These are phyloP conservation scores for Isabelozyma pseudorhagii DNA, from an alignment of 805 yeast species.

Conservation along the genomic window DNA sequence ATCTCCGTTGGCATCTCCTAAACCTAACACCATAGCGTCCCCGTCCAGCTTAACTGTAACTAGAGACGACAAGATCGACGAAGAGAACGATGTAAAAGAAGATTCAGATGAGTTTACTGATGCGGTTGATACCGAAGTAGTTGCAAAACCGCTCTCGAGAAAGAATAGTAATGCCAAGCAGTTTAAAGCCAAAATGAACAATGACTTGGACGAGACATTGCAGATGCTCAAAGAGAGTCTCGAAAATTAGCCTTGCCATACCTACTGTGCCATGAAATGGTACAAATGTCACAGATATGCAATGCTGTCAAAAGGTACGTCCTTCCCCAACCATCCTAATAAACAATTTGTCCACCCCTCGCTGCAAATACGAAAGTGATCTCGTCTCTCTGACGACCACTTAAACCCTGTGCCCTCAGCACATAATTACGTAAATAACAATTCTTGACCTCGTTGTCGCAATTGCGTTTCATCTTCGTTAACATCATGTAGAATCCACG, in stretches of 20 bases:
- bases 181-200: constrained; percentile 30
- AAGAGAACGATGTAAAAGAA: neutral
- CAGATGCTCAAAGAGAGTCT: constrained; percentile 39
- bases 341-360: too few species aligned
- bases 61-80: neutral
- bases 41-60: neutral
- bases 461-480: too few species aligned
- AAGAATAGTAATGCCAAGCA: constrained; percentile 32
- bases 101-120: constrained; percentile 17
- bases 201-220: constrained; percentile 33
- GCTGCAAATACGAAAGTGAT: too few species aligned
- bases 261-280: too few species aligned
- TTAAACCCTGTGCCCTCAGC: too few species aligned
- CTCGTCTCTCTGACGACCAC: too few species aligned
- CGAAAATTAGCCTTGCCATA: constrained; percentile 4
- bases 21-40: neutral
- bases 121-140: constrained; percentile 4
- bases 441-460: too few species aligned
- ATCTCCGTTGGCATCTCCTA: neutral
- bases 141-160: constrained; percentile 10
- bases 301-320: too few species aligned
- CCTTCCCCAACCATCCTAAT: too few species aligned
- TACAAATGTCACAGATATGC: too few species aligned
- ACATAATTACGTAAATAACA: too few species aligned
- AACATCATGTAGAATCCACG: too few species aligned